phyloP scores from a whole-genome alignment of 2,329 filamentous ascomycete genomes.

The Claviceps maximensis region DNA sequence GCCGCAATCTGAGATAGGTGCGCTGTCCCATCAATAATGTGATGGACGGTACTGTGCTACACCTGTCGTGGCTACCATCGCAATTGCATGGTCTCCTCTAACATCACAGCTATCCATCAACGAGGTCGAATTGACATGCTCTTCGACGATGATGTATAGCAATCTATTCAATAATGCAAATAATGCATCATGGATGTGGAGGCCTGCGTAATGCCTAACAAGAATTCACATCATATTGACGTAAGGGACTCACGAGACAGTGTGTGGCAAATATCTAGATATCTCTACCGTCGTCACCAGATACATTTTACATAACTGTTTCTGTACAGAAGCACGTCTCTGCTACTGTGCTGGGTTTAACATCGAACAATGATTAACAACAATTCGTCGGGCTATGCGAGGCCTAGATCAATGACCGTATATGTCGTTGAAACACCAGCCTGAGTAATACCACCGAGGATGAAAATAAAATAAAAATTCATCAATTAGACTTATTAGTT shows the following conservation, averaged over 20 bases:
- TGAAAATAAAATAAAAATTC: not conserved
- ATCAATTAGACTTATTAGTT: not conserved
- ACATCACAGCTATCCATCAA: not conserved
- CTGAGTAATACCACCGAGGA: not conserved
- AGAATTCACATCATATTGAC: not conserved
- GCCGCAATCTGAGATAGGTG: not conserved
- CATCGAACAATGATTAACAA: not conserved
- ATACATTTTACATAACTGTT: not conserved
- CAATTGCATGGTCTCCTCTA: not conserved
- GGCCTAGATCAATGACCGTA: not conserved
- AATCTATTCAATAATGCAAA: too few species aligned
- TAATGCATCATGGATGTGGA: not conserved
- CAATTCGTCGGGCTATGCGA: not conserved
- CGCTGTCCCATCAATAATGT: not conserved
- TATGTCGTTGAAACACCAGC: not conserved
- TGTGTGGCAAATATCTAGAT: too few species aligned
- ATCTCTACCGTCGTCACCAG: too few species aligned
- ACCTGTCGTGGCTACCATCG: not conserved
- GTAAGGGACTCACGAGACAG: not conserved
- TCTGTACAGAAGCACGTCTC: not conserved
- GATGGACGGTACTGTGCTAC: not conserved
- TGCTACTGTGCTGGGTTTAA: not conserved
- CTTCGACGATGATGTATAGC: not conserved
- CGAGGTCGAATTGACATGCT: not conserved
- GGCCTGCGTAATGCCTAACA: not conserved